Base-by-base conservation (phyloP, 2,329 filamentous ascomycete species). In the Fusarium pseudocircinatum region DNA sequence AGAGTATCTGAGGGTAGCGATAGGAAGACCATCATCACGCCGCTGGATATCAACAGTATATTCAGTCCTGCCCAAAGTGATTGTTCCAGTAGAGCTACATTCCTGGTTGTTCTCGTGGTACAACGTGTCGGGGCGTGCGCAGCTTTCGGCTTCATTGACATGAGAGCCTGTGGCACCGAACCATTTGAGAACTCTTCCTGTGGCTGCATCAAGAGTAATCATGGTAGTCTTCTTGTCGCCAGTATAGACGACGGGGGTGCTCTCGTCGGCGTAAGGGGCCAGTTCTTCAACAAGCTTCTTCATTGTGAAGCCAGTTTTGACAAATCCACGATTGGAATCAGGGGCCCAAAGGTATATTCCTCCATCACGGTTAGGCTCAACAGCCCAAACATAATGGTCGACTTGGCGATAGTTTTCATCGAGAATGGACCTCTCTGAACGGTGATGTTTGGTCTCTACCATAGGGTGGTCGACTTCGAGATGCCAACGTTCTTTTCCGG, bases 371-470 rank as follows among this genome's bases (percentile, higher is more conserved):
- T 89, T 96, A 20, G 96, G 96, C 82, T 98, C 96, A 60, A 99
- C 94, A 62, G 97, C 95, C 94, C 96, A 99, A 52, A 97, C 86
- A 78, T 95, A 96, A 78, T 97, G 93, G 78, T 97, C 94, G 75
- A 96, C 91, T 30, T 90, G 83, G 52, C 88, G 86, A 77, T 89
- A 88, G 80, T 90, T 87, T 42, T 88, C 86, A 60, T 90, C 86
- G 49, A 90, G 79, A 64, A 87, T 80, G 34, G 93, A 92, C 63
- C 86, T 87, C 81, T 94, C 94, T 73, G 88, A 86, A 69, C 91
- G 89, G 81, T 95, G 90, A 81, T 98, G 95, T 66, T 90, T 91
- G 50, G 94, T 97, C 83, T 98, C 93, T 71, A 98, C 92, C 90
- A 97, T 95, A 76, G 96, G 94, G 77, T 92, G 91, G 77, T 94